These are phyloP conservation scores for Erodium trifolium DNA, from an alignment of 441 rosid species.

Conservation along the genomic window DNA sequence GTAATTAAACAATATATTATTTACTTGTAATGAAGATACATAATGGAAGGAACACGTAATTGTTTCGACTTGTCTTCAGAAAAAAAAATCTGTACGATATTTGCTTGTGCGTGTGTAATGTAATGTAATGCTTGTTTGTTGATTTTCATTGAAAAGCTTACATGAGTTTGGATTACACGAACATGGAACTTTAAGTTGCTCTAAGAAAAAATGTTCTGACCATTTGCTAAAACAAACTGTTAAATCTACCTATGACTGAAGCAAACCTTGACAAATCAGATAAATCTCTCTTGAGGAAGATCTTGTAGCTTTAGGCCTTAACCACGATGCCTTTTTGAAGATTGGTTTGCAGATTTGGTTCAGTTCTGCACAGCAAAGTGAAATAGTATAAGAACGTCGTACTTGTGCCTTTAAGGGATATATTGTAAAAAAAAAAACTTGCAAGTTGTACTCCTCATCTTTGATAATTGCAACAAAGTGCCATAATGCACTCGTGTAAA, in stretches of 20 bases:
- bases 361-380: constrained; percentile 41
- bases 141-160: too few relatives aligned
- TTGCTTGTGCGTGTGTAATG: too few relatives aligned
- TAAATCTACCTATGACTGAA: not conserved
- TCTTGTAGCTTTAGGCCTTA: constrained; percentile 91
- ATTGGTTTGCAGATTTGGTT: constrained; percentile 61
- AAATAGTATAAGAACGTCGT: constrained; percentile 6
- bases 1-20: not conserved
- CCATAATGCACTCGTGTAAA: too few relatives aligned
- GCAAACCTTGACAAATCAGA: constrained; percentile 65
- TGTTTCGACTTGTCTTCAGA: too few relatives aligned
- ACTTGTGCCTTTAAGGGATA: too few relatives aligned
- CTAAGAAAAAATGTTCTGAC: not conserved
- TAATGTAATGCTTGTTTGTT: too few relatives aligned
- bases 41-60: not conserved
- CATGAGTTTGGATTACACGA: too few relatives aligned
- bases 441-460: too few relatives aligned
- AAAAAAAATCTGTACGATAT: too few relatives aligned
- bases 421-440: too few relatives aligned
- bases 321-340: constrained; percentile 72
- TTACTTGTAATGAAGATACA: not conserved
- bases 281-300: constrained; percentile 88
- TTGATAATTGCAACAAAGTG: too few relatives aligned
- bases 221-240: not conserved
- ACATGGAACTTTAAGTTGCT: too few relatives aligned